Percentiles rank a stretch among this genome's conserved stretches.
phyloP scores from a whole-genome alignment of 768 basidiomycete species.

The Mycena indigotica region DNA sequence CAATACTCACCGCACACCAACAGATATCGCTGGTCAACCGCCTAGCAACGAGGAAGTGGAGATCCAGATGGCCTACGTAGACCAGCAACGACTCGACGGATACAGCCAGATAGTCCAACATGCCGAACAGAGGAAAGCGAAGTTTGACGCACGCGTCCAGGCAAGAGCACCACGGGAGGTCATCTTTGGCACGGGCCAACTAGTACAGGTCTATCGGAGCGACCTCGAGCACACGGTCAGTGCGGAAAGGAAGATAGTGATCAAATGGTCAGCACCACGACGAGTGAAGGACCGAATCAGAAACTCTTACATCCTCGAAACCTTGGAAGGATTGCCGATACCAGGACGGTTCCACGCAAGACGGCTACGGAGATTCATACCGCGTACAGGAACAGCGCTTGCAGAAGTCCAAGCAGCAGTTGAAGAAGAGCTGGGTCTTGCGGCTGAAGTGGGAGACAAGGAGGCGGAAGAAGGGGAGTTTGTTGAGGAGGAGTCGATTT shows the following conservation, averaged over 20 bases:
- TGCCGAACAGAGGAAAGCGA: conserved; percentile 25
- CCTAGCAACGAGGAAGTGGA: neutral
- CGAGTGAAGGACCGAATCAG: conserved; percentile 11
- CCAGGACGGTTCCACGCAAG: conserved; percentile 23
- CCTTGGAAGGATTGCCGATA: conserved; percentile 15
- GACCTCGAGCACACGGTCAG: conserved; percentile 30
- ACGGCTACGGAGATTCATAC: conserved; percentile 25
- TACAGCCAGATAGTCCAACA: conserved; percentile 25
- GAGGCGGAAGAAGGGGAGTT: neutral
- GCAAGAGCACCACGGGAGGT: conserved; percentile 18
- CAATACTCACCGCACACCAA: conserved; percentile 1
- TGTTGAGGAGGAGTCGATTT: neutral
- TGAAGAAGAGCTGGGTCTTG: neutral
- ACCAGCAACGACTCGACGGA: conserved; percentile 23
- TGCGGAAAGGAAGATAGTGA: conserved; percentile 30
- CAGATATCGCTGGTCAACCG: neutral
- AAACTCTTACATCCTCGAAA: conserved; percentile 31
- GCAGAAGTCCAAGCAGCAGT: conserved; percentile 20
- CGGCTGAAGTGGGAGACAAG: neutral
- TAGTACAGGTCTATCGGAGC: conserved; percentile 36
- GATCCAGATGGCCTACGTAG: conserved; percentile 17
- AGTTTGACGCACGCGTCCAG: conserved; percentile 30
- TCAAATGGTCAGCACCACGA: conserved; percentile 34
- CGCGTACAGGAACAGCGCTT: conserved; percentile 22
- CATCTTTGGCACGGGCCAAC: conserved; percentile 27